A percentile compares a stretch with the other conserved stretches of the same genome.
phyloP scores from a whole-genome alignment of 1,139 yeast genomes.

The Pneumocystis canis region DNA sequence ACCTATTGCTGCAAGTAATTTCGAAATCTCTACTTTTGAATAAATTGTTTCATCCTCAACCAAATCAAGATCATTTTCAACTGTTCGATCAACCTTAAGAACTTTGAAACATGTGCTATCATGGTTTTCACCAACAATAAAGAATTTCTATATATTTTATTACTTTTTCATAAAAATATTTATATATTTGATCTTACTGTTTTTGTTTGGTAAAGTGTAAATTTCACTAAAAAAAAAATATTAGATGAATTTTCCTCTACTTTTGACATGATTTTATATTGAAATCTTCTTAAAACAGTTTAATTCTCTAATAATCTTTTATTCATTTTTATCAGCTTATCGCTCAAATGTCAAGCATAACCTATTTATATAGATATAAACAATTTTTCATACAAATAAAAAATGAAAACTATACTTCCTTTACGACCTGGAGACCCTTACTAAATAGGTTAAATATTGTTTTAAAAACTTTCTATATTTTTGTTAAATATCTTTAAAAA shows the following conservation, averaged over 20 bases:
- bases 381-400: not conserved
- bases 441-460: not conserved
- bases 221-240: not conserved
- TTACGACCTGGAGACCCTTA: not conserved
- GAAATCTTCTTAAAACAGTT: not conserved
- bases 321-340: not conserved
- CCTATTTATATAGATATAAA: not conserved
- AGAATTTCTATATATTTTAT: not conserved
- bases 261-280: not conserved
- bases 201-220: not conserved
- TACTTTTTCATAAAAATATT: not conserved
- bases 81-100: not conserved
- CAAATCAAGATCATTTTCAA: not conserved
- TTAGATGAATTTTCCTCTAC: not conserved
- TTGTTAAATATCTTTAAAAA: not conserved
- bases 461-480: not conserved
- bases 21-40: not conserved
- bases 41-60: constrained; percentile 1
- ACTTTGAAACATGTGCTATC: not conserved
- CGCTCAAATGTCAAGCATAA: not conserved
- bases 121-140: not conserved
- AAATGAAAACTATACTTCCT: not conserved
- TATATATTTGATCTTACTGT: not conserved
- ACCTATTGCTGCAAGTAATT: not conserved
- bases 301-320: not conserved